Evolutionary conservation across 2,329 filamentous ascomycete species (phyloP), one percentile per base, ranked within the genome.

Genomic region (Trichophyton mentagrophytes): DNA sequence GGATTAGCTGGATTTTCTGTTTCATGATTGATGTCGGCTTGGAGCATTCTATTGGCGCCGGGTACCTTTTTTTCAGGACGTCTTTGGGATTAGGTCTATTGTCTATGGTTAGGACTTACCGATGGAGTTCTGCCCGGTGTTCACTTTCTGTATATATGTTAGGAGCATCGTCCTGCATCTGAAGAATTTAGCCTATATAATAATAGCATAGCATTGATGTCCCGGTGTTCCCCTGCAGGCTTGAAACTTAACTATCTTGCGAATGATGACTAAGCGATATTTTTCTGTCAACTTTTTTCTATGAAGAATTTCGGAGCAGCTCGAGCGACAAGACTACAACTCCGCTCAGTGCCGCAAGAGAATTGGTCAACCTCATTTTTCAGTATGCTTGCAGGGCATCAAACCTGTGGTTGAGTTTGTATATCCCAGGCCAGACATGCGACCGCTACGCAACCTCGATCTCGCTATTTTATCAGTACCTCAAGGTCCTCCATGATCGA

Each of bases 11-110:
- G 22, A 4, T 27, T 11, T 22, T 30, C 5, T 51, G 22, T 57
- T 55, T 61, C 57, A 60, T 61, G 59, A 61, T 60, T 61, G 11
- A 63, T 59, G 61, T 60, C 57, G 61, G 61, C 58, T 22, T 60
- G 66, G 63, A 66, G 59, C 59, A 60, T 46, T 15, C n/a, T 51
- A 27, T 51, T 51, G 46, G 46, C 46, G 46, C 46, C 27, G 15
- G 9, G 46, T 22, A 25, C 6, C 5, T 5, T 25, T 51, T 51
- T 51, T 9, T 11, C 25, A 25, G 22, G 22, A 6, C 27, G 22
- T 51, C 20, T 2, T 51, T 27, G 46, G 46, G 11, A 51, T 51
- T 27, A 22, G 22, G 46, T 15, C 46, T 51, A 51, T 22, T 20
- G 20, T 11, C 46, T 51, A 51, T 22, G 11, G 20, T 11, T 13